phyloP scores from a whole-genome alignment of 495 filamentous ascomycete species.

The Cercophora sp. region DNA sequence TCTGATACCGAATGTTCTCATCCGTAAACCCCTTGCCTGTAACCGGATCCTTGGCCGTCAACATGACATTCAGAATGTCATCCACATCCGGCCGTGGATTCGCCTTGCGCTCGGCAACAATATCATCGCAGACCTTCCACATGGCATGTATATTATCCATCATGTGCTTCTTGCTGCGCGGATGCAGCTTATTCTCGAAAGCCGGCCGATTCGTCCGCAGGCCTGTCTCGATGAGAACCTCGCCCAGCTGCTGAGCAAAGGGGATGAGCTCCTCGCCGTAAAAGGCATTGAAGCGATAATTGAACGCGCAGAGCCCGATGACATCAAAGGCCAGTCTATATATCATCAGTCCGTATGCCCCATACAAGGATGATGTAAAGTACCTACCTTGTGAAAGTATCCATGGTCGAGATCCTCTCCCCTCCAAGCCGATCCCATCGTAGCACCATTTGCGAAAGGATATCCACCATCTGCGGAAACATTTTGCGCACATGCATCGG shows the following conservation, averaged over 20 bases:
- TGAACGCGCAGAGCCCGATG: constrained; percentile 61
- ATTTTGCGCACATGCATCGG: constrained; percentile 64
- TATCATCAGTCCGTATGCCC: not conserved
- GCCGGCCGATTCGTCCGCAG: constrained; percentile 39
- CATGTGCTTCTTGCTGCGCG: constrained; percentile 46
- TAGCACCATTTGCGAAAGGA: constrained; percentile 61
- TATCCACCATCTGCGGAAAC: constrained; percentile 73
- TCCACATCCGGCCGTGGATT: constrained; percentile 51
- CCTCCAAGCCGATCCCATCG: constrained; percentile 69
- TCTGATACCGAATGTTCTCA: constrained; percentile 54
- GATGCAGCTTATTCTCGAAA: constrained; percentile 43
- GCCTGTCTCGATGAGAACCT: constrained; percentile 47
- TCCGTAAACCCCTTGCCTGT: constrained; percentile 55
- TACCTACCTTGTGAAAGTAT: constrained; percentile 64
- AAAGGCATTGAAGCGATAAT: constrained; percentile 61
- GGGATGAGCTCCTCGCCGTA: constrained; percentile 55
- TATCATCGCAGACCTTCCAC: constrained; percentile 47
- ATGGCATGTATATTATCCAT: constrained; percentile 49
- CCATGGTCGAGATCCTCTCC: constrained; percentile 52
- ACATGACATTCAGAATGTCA: constrained; percentile 61
- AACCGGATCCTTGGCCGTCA: constrained; percentile 53
- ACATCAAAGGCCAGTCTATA: constrained; percentile 34
- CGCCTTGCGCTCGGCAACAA: constrained; percentile 50
- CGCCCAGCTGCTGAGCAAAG: constrained; percentile 54
- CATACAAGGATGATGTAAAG: too few species aligned